A percentile compares a stretch with the other conserved stretches of the same genome.
Evolutionary conservation across 352 stramenopile genomes (phyloP).

Genomic region (Detonula confervacea): DNA sequence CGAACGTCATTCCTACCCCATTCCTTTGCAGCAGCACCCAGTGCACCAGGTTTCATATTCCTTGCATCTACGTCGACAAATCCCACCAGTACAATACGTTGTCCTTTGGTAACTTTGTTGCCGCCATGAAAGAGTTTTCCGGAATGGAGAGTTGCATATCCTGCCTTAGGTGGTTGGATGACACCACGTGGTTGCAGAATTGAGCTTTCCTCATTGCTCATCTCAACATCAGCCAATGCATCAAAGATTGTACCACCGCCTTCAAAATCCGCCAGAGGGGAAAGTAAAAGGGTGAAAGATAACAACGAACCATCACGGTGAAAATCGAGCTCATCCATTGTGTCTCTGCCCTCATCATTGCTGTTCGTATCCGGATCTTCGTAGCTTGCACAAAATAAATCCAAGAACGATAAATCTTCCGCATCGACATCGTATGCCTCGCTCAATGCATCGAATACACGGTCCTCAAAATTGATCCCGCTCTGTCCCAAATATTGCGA

Average conservation of each 20-base stretch:
- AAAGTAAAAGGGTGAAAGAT: slow-evolving; percentile 94
- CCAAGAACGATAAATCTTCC: slow-evolving; percentile 61
- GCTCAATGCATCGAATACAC: slow-evolving; percentile 54
- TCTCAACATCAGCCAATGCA: slow-evolving; percentile 70
- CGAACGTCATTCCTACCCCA: slow-evolving; percentile 77
- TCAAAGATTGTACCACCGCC: slow-evolving; percentile 94
- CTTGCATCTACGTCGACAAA: slow-evolving; percentile 89
- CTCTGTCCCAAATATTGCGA: slow-evolving; percentile 48
- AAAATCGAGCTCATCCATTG: slow-evolving; percentile 85
- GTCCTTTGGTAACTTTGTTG: slow-evolving; percentile 87
- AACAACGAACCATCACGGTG: slow-evolving; percentile 93
- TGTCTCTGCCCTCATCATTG: slow-evolving; percentile 27
- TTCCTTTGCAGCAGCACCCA: slow-evolving; percentile 58
- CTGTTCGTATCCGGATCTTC: slow-evolving; percentile 27
- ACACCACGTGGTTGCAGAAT: slow-evolving; percentile 43
- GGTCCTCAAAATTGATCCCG: slow-evolving; percentile 53
- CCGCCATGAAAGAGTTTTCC: slow-evolving; percentile 92
- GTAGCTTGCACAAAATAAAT: slow-evolving; percentile 75
- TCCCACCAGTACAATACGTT: slow-evolving; percentile 90
- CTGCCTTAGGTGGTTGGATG: slow-evolving; percentile 85
- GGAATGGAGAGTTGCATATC: slow-evolving; percentile 90
- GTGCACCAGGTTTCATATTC: slow-evolving; percentile 49
- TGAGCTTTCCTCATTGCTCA: slow-evolving; percentile 6
- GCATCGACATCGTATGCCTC: slow-evolving; percentile 58
- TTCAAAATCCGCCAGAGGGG: slow-evolving; percentile 87